Percentiles rank a stretch among this genome's conserved stretches.
phyloP scores from a whole-genome alignment of 352 stramenopile genomes.

The Globisporangium emineosum region DNA sequence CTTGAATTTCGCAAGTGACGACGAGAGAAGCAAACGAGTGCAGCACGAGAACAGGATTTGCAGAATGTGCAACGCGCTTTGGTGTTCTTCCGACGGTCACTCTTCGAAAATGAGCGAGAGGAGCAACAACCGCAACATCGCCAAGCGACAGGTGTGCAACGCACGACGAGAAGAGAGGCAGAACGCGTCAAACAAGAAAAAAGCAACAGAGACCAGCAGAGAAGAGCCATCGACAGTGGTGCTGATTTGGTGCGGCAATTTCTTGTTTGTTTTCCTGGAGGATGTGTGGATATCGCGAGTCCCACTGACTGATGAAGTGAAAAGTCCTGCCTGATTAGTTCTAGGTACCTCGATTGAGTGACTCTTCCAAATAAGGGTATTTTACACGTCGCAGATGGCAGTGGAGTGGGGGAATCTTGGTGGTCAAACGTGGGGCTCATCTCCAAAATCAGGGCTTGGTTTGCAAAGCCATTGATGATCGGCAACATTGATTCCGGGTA shows the following conservation, averaged over 20 bases:
- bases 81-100: background rate
- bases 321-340: constrained; percentile 3
- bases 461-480: background rate
- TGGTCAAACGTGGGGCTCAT: background rate
- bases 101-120: background rate
- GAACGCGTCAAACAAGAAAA: background rate
- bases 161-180: background rate
- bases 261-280: background rate
- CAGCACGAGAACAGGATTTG: background rate
- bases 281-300: constrained; percentile 2
- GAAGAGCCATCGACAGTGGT: background rate
- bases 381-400: background rate
- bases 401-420: background rate
- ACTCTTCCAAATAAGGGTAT: background rate
- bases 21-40: background rate
- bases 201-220: background rate
- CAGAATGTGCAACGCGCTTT: background rate
- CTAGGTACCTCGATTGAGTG: background rate
- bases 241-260: background rate
- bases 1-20: background rate
- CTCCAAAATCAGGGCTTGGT: background rate
- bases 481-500: background rate
- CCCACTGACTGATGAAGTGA: background rate
- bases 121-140: background rate
- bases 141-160: background rate